Evolutionary conservation across 345 rosid genomes (phyloP).

Genomic region (Firmiana major): DNA sequence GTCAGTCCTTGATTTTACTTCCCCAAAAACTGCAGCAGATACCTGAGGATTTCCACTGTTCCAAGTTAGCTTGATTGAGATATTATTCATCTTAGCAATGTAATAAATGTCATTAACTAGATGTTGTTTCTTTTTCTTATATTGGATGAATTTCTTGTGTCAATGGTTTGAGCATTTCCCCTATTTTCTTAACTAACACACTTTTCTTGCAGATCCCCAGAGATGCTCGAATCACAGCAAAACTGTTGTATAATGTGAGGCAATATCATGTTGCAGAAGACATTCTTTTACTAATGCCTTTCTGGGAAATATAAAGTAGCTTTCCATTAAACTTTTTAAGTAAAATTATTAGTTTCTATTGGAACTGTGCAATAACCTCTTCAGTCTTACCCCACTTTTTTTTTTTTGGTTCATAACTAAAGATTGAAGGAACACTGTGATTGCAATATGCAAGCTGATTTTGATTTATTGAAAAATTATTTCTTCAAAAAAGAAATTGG

Average conservation of each 20-base stretch:
- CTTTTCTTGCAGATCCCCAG: constrained; percentile 49
- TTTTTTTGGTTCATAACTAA: too few species aligned
- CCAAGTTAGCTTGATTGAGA: not conserved
- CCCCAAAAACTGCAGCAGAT: not conserved
- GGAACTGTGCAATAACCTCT: not conserved
- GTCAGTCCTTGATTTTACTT: not conserved
- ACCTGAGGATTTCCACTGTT: not conserved
- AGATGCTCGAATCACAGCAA: constrained; percentile 64
- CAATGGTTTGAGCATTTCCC: not conserved
- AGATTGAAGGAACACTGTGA: too few species aligned
- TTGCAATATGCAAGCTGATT: too few species aligned
- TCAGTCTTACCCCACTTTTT: too few species aligned
- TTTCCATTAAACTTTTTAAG: not conserved
- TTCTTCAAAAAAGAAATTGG: too few species aligned
- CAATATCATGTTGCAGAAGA: not conserved
- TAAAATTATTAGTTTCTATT: not conserved
- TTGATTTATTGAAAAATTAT: too few species aligned
- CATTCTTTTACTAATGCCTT: not conserved
- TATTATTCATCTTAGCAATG: not conserved
- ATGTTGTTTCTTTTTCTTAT: not conserved
- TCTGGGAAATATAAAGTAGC: not conserved
- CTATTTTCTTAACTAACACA: not conserved
- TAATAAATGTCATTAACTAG: too few species aligned
- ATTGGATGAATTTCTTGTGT: not conserved
- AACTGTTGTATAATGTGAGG: constrained; percentile 77